phyloP scores from a whole-genome alignment of 208 protist genomes.

The Trichomonas gallinae region DNA sequence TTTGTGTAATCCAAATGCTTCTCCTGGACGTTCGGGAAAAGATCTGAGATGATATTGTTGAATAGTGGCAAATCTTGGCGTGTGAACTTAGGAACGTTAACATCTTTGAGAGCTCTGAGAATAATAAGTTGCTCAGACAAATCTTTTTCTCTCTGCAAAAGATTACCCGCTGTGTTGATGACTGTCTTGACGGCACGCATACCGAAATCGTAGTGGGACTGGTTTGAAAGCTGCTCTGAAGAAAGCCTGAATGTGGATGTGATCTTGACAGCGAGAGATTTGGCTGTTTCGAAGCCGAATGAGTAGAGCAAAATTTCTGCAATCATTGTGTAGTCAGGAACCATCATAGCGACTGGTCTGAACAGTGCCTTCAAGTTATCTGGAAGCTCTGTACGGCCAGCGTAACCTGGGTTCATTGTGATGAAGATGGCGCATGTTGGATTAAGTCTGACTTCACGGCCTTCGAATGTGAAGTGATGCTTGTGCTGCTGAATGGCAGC shows the following conservation, averaged over 20 bases:
- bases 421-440: slow-evolving; percentile 83
- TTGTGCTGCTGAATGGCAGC: slow-evolving; percentile 61
- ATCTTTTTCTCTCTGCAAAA: slow-evolving; percentile 73
- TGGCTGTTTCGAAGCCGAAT: slow-evolving; percentile 64
- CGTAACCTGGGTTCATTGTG: slow-evolving; percentile 98
- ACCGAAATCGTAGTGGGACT: slow-evolving; percentile 92
- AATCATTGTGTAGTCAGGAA: slow-evolving; percentile 91
- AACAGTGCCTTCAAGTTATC: slow-evolving; percentile 92
- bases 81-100: slow-evolving; percentile 89
- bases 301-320: slow-evolving; percentile 89
- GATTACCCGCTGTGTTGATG: slow-evolving; percentile 73
- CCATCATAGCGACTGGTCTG: slow-evolving; percentile 88
- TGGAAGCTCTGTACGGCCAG: slow-evolving; percentile 87
- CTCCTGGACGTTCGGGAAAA: slow-evolving; percentile 78
- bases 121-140: slow-evolving; percentile 72
- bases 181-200: slow-evolving; percentile 95
- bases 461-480: slow-evolving; percentile 77
- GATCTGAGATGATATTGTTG: slow-evolving; percentile 79
- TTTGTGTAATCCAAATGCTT: slow-evolving; percentile 67
- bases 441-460: slow-evolving; percentile 70
- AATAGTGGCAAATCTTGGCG: slow-evolving; percentile 64
- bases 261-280: slow-evolving; percentile 70
- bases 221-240: slow-evolving; percentile 76
- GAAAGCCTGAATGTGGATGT: slow-evolving; percentile 75
- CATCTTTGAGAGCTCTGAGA: slow-evolving; percentile 75